Base-by-base conservation (phyloP, 192 early-diverging fungal genomes). In the Coemansia sp. region DNA sequence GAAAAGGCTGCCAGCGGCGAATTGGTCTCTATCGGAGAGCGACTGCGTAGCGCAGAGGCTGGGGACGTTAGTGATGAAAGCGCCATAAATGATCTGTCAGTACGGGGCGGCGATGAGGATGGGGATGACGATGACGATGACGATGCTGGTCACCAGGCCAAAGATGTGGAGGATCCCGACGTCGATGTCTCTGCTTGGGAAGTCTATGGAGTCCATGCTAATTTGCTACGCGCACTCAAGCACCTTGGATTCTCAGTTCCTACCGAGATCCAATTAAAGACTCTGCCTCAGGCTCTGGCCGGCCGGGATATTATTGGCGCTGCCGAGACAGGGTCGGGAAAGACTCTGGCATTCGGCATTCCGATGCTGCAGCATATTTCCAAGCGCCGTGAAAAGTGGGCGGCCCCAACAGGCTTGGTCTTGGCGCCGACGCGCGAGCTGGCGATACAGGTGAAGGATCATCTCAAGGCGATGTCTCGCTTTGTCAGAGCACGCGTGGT, bases 341-440 rank as follows among this genome's bases (percentile, higher is more conserved):
- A 99, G 79, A 99, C 96, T 5, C 79, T 99, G 56, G 94, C 94
- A 0, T 99, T 95, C 83, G 95, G 95, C 16, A 83, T 99, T 45
- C 96, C 96, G 13, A 94, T 99, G 43, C 65, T 96, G 28, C 88
- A 95, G 40, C 85, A 66, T 21, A 70, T 94, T 31, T 76, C 86
- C 14, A 62, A 84, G 13, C 67, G 88, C 51, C 60, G 37, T 36
- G 13, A 76, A 76, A 37, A 58, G 43, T 78, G 73, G 68, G 21
- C 57, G 37, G 51, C 63, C 20, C 72, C 63, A 11, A 48, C 63
- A 36, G 96, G 85, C 0, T 81, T 99, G 24, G 87, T 99, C 36
- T 73, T 99, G 63, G 87, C 94, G 0, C 96, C 96, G 0, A 99
- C 96, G 2, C 88, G 96, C 58, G 96, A 99, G 81, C 84, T 99